phyloP scores from a whole-genome alignment of 805 yeast species.

The Wickerhamiella cacticola region DNA sequence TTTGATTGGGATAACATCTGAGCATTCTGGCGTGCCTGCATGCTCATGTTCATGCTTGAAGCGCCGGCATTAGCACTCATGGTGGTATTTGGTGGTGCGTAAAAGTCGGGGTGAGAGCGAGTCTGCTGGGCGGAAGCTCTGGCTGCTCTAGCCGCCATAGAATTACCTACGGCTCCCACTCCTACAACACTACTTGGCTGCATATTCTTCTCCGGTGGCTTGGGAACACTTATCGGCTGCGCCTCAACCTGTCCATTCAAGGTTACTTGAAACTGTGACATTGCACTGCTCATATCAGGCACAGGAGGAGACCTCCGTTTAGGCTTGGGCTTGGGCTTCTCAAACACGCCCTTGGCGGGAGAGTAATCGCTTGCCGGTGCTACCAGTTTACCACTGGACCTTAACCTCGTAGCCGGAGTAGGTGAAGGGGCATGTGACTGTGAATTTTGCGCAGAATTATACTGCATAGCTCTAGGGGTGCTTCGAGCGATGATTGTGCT shows the following conservation, averaged over 20 bases:
- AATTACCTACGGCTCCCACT: not conserved
- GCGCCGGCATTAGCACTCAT: constrained; percentile 8
- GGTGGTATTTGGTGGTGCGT: not conserved
- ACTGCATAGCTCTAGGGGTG: not conserved
- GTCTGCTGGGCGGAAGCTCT: constrained; percentile 3
- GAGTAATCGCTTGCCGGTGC: constrained; percentile 25
- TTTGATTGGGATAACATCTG: not conserved
- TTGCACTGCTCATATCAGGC: constrained; percentile 26
- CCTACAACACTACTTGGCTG: constrained; percentile 9
- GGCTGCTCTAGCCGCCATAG: constrained; percentile 9
- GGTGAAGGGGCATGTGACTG: constrained; percentile 20
- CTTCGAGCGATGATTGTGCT: constrained; percentile 18
- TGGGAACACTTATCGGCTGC: constrained; percentile 10
- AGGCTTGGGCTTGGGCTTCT: constrained; percentile 1
- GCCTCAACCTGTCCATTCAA: constrained; percentile 14
- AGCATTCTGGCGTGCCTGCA: not conserved
- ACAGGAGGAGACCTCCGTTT: constrained; percentile 9
- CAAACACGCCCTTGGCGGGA: constrained; percentile 27
- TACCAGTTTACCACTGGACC: constrained; percentile 23
- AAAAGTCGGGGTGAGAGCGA: constrained; percentile 2
- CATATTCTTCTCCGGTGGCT: constrained; percentile 13
- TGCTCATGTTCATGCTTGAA: constrained; percentile 1
- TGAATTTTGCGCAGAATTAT: not conserved
- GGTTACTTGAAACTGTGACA: constrained; percentile 27
- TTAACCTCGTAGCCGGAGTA: constrained; percentile 26